Percentiles rank a stretch among this genome's conserved stretches.
phyloP scores from a whole-genome alignment of 257 asterid genomes.

The Salvia miltiorrhiza region DNA sequence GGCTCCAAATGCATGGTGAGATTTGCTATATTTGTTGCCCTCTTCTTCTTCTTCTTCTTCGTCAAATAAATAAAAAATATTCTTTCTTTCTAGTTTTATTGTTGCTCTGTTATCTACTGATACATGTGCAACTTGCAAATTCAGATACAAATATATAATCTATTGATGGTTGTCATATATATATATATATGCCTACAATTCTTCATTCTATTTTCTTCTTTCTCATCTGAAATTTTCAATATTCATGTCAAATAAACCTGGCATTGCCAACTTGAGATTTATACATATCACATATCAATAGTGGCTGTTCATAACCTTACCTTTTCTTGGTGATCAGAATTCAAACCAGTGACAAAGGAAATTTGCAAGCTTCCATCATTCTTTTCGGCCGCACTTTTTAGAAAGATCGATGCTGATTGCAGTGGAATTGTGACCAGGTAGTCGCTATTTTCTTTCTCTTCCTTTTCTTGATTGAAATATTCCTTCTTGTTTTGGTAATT shows the following conservation, averaged over 20 bases:
- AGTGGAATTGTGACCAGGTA: slow-evolving; percentile 88
- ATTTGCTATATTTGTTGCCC: slow-evolving; percentile 10
- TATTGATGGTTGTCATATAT: background rate
- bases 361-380: slow-evolving; percentile 99
- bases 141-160: slow-evolving; percentile 1
- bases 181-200: background rate
- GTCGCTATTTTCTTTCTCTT: background rate
- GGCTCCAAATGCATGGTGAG: slow-evolving; percentile 91
- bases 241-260: background rate
- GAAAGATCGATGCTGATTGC: slow-evolving; percentile 64
- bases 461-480: slow-evolving; percentile 9
- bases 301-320: slow-evolving; percentile 2
- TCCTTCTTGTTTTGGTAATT: background rate
- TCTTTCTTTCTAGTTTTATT: slow-evolving; percentile 9
- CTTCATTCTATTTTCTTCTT: slow-evolving; percentile 12
- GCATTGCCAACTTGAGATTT: background rate
- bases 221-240: slow-evolving; percentile 15
- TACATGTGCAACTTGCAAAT: slow-evolving; percentile 15
- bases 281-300: background rate
- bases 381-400: slow-evolving; percentile 83
- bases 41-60: no score
- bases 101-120: slow-evolving; percentile 8
- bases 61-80: no score
- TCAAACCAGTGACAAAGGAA: slow-evolving; percentile 89
- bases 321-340: slow-evolving; percentile 54